Conservation (phyloP, 768 basidiomycete genomes). For the Kwoniella sp. region DNA sequence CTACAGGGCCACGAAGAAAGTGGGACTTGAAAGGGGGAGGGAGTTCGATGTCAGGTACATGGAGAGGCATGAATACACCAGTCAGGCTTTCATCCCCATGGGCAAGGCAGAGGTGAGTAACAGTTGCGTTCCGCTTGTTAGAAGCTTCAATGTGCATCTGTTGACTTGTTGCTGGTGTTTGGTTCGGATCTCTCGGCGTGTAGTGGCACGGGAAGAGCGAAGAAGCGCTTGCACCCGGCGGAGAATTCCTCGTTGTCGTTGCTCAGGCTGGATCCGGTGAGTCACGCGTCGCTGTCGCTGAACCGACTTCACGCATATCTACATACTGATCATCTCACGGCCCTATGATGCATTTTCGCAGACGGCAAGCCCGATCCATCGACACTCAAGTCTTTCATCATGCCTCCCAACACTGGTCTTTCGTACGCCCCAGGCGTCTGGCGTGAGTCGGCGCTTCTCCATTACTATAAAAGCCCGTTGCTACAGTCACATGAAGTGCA, state of each 20-base stretch:
- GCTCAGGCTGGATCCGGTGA: conserved; percentile 68
- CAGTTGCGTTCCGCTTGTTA: not conserved
- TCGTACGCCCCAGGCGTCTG: conserved; percentile 81
- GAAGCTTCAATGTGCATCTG: not conserved
- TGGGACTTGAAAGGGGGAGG: conserved; percentile 59
- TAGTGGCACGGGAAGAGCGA: conserved; percentile 58
- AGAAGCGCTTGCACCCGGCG: conserved; percentile 59
- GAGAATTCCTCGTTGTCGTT: conserved; percentile 81
- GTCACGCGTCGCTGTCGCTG: conserved; percentile 14
- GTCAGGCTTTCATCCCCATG: conserved; percentile 95
- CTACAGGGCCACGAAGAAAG: conserved; percentile 74
- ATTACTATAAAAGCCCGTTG: not conserved
- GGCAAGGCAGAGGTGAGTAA: conserved; percentile 60
- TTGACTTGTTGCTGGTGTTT: not conserved
- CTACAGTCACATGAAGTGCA: no score
- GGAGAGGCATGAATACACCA: conserved; percentile 82
- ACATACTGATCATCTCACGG: not conserved
- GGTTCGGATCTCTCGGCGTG: no score
- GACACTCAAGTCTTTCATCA: conserved; percentile 79
- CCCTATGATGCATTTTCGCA: conserved; percentile 16
- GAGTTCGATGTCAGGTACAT: conserved; percentile 69
- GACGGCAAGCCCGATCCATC: conserved; percentile 76
- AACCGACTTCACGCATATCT: no score
- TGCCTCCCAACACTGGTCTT: conserved; percentile 76
- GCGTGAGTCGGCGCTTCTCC: conserved; percentile 67